These are phyloP conservation scores for Aspergillus ibericus DNA, from an alignment of 2,329 filamentous ascomycete species.

Conservation along the genomic window DNA sequence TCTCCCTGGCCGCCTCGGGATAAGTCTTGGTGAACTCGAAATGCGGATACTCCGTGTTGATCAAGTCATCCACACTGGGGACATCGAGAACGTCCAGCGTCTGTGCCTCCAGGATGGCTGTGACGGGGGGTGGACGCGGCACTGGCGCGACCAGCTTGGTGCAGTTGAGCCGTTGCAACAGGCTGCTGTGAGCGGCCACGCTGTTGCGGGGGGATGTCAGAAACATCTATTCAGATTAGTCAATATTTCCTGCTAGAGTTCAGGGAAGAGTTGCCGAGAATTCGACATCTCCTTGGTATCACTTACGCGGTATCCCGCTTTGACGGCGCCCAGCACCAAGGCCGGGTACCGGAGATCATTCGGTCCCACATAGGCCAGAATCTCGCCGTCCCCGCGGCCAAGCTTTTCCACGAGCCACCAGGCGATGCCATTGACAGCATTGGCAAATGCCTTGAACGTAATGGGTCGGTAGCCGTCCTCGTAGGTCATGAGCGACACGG, in stretches of 20 bases:
- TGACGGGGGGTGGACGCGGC: constrained; percentile 21
- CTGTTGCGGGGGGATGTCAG: constrained; percentile 43
- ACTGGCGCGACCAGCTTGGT: constrained; percentile 29
- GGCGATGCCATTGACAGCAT: constrained; percentile 28
- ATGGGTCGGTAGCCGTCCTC: constrained; percentile 31
- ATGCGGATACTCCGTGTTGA: constrained; percentile 18
- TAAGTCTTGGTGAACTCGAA: constrained; percentile 27
- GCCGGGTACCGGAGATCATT: constrained; percentile 43
- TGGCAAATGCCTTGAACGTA: constrained; percentile 30
- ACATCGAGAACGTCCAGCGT: constrained; percentile 23
- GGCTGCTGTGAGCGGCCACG: constrained; percentile 29
- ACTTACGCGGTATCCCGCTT: constrained; percentile 33
- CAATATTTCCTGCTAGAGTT: no score
- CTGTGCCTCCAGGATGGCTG: constrained; percentile 24
- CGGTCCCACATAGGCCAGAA: constrained; percentile 44
- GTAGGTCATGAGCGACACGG: constrained; percentile 23
- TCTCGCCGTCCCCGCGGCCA: constrained; percentile 31
- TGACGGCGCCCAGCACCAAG: constrained; percentile 40
- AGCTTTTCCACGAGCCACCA: constrained; percentile 26
- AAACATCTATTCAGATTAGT: constrained; percentile 28
- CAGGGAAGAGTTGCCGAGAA: no score
- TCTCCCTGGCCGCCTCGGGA: constrained; percentile 33
- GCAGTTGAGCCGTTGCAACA: constrained; percentile 33
- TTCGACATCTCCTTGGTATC: no score
- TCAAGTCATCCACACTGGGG: constrained; percentile 31